A percentile compares a stretch with the other conserved stretches of the same genome.
phyloP scores from a whole-genome alignment of 768 basidiomycete genomes.

The Tulasnella calospora region DNA sequence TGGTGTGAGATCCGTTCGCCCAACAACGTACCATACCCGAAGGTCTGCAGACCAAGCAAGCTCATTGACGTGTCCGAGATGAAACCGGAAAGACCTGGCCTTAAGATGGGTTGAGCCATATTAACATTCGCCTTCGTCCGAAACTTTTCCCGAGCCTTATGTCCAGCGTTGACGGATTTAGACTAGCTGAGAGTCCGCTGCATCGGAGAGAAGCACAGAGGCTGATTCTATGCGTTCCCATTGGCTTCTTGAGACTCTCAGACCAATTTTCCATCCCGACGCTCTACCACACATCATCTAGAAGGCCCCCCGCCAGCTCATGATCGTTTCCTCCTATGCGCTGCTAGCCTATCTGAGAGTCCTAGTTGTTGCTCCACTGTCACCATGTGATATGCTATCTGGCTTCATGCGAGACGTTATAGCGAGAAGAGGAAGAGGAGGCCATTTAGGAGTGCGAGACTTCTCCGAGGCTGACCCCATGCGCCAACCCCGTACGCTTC shows the following conservation, averaged over 20 bases:
- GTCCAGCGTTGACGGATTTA: neutral
- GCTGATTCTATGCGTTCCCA: neutral
- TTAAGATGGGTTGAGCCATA: neutral
- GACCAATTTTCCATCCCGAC: neutral
- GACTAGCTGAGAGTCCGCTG: neutral
- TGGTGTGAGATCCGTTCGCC: neutral
- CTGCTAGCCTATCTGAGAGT: neutral
- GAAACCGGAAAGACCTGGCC: neutral
- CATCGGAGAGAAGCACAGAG: neutral
- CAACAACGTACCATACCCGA: neutral
- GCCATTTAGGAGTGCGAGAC: conserved; percentile 7
- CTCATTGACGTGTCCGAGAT: conserved; percentile 4
- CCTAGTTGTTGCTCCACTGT: too few relatives aligned
- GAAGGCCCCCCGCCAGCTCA: neutral
- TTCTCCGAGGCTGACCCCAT: neutral
- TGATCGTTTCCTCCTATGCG: neutral
- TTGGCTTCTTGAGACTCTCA: neutral
- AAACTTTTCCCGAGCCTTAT: neutral
- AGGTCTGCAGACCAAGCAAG: conserved; percentile 7
- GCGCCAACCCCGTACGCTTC: neutral
- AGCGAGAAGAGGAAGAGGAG: neutral
- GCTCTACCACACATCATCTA: neutral
- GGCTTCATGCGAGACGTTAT: neutral
- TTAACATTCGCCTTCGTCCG: neutral
- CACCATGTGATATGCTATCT: neutral